These are phyloP conservation scores for Psophocarpus tetragonolobus DNA, from an alignment of 306 rosid genomes.

Conservation along the genomic window DNA sequence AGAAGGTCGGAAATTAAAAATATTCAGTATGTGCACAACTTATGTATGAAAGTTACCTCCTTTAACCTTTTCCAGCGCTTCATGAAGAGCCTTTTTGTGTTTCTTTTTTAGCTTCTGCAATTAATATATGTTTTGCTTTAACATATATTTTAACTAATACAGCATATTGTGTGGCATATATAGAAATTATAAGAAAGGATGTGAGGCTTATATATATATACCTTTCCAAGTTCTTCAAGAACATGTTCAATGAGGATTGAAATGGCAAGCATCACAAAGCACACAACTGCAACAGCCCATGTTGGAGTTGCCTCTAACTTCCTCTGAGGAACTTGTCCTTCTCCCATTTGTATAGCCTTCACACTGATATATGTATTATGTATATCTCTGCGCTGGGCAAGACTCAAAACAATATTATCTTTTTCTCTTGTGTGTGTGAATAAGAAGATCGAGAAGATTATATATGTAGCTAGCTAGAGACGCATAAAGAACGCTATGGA, in stretches of 20 bases:
- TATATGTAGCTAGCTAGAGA: not conserved
- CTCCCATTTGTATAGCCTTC: not conserved
- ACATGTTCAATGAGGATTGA: slow-evolving; percentile 63
- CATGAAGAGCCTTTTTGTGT: slow-evolving; percentile 61
- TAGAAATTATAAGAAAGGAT: too few relatives aligned
- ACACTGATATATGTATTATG: not conserved
- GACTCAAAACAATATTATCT: not conserved
- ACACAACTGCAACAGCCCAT: slow-evolving; percentile 76
- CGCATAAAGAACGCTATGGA: not conserved
- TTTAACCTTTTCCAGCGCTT: slow-evolving; percentile 77
- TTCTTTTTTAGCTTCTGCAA: slow-evolving; percentile 52
- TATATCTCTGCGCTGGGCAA: not conserved
- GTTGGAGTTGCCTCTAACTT: slow-evolving; percentile 61
- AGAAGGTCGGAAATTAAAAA: not conserved
- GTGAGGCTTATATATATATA: not conserved
- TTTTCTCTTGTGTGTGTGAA: not conserved
- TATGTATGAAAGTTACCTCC: slow-evolving; percentile 43
- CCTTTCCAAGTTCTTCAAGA: slow-evolving; percentile 56
- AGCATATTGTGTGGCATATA: not conserved
- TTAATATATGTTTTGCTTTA: not conserved
- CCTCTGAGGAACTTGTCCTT: slow-evolving; percentile 20
- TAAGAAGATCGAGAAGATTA: not conserved
- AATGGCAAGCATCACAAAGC: slow-evolving; percentile 57
- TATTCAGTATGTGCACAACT: not conserved
- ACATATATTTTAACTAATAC: not conserved